Evolutionary conservation across 75 land plant species (phyloP).

Genomic region (Pinus taeda): DNA sequence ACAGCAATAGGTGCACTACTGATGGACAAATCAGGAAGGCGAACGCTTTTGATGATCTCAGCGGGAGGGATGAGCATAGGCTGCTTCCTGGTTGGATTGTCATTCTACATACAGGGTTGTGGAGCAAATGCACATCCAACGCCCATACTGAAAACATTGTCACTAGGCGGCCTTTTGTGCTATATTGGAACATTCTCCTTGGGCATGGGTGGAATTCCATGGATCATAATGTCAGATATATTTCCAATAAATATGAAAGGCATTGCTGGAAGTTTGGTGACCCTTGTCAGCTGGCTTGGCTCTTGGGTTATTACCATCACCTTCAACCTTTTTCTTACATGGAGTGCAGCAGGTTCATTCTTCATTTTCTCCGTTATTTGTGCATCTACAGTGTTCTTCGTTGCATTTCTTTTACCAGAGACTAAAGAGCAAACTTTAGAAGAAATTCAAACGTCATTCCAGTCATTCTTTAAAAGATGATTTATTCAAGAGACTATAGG

Average conservation of each 20-base stretch:
- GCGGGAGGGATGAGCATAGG: conserved; percentile 37
- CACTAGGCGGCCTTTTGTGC: conserved; percentile 2
- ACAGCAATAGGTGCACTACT: conserved; percentile 31
- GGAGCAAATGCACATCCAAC: not conserved
- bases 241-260: conserved; percentile 47
- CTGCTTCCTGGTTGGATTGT: conserved; percentile 38
- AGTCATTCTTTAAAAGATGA: too few species aligned
- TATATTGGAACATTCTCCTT: conserved; percentile 32
- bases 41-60: conserved; percentile 43
- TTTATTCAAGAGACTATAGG: too few species aligned
- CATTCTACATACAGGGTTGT: conserved; percentile 29
- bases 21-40: conserved; percentile 51
- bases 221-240: conserved; percentile 49
- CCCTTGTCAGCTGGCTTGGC: conserved; percentile 37
- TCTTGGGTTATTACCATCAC: conserved; percentile 37
- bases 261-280: conserved; percentile 49
- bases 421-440: conserved; percentile 38
- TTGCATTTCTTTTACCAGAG: conserved; percentile 29
- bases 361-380: conserved; percentile 26
- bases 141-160: not conserved
- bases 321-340: conserved; percentile 35
- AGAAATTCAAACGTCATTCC: conserved; percentile 36
- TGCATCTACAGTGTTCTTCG: conserved; percentile 30
- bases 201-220: conserved; percentile 46
- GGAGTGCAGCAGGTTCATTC: conserved; percentile 44